Evolutionary conservation across 2,329 filamentous ascomycete species (phyloP).

Genomic region (Pestalotiopsis sp.): DNA sequence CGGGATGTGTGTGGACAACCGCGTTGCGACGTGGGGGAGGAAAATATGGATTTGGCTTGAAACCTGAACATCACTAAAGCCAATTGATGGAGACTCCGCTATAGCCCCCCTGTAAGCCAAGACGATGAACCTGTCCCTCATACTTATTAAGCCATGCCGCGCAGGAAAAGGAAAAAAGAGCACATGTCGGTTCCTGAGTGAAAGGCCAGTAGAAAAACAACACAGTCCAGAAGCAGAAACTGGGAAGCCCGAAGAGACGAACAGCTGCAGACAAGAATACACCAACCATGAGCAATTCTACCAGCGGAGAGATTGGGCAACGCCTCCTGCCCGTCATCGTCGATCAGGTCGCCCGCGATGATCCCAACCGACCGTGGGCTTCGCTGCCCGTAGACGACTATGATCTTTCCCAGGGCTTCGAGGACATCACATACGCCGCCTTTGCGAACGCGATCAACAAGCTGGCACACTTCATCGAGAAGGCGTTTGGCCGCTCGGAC

Average conservation of each 20-base stretch:
- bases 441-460: slow-evolving; percentile 25
- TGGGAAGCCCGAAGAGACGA: neutral
- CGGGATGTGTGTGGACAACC: neutral
- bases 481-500: slow-evolving; percentile 16
- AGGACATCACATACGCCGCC: slow-evolving; percentile 20
- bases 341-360: slow-evolving; percentile 20
- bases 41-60: neutral
- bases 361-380: slow-evolving; percentile 21
- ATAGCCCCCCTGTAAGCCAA: neutral
- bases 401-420: slow-evolving; percentile 22
- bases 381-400: slow-evolving; percentile 24
- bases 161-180: neutral
- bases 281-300: neutral
- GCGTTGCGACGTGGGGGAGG: neutral
- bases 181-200: neutral
- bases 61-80: neutral
- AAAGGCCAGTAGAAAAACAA: neutral
- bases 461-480: slow-evolving; percentile 21
- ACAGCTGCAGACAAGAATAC: neutral
- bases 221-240: neutral
- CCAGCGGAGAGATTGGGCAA: slow-evolving; percentile 13
- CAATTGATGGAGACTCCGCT: neutral
- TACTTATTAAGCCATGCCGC: neutral
- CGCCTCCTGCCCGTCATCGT: slow-evolving; percentile 22
- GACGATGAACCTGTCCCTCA: neutral